phyloP scores from a whole-genome alignment of 176 grass and related monocot genomes.

The Otatea glauca region DNA sequence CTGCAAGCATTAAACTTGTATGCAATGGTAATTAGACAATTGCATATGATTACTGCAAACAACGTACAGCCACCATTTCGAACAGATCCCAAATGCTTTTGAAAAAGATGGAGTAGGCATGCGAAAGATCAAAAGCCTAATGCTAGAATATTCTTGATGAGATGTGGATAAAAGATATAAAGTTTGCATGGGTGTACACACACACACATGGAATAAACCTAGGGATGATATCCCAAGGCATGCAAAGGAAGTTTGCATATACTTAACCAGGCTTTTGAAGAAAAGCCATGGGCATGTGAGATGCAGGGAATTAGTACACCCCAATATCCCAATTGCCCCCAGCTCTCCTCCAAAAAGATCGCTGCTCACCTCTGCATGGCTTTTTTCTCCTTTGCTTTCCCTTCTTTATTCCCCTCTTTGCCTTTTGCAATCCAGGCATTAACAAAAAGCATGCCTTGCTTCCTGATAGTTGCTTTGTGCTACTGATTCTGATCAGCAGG shows the following conservation, averaged over 20 bases:
- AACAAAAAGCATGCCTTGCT: constrained; percentile 53
- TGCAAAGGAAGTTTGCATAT: constrained; percentile 45
- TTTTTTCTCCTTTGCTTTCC: constrained; percentile 54
- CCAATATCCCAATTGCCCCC: constrained; percentile 65
- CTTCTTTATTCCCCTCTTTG: constrained; percentile 68
- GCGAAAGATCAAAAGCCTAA: constrained; percentile 58
- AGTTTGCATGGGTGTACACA: constrained; percentile 17
- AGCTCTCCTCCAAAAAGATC: constrained; percentile 61
- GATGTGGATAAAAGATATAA: constrained; percentile 57
- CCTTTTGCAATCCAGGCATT: constrained; percentile 62
- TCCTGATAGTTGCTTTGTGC: constrained; percentile 26
- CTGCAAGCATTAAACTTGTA: neutral
- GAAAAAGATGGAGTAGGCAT: constrained; percentile 49
- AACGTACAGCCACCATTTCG: constrained; percentile 22
- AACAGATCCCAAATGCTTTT: constrained; percentile 46
- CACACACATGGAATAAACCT: constrained; percentile 55
- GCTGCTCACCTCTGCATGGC: constrained; percentile 44
- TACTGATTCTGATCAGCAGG: constrained; percentile 34
- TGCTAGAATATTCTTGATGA: constrained; percentile 61
- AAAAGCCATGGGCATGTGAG: constrained; percentile 55
- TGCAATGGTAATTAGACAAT: neutral
- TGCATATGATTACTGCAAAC: neutral
- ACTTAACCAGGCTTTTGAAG: constrained; percentile 61
- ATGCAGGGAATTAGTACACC: constrained; percentile 57
- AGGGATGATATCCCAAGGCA: constrained; percentile 56